These are phyloP conservation scores for Euphorbia pulcherrima DNA, from an alignment of 345 rosid species.

Conservation along the genomic window DNA sequence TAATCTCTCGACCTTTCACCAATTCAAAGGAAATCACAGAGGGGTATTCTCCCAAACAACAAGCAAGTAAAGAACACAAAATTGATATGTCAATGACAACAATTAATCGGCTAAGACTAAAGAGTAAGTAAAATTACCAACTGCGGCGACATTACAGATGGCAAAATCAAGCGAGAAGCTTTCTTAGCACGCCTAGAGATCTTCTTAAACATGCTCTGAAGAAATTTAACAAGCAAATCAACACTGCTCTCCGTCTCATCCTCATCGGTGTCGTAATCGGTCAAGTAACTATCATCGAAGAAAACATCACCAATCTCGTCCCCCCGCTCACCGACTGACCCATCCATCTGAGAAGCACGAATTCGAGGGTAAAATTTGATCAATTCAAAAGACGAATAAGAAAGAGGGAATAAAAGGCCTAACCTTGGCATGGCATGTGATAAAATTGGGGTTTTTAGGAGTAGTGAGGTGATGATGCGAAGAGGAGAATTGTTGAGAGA, in stretches of 20 bases:
- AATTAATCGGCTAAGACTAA: background rate
- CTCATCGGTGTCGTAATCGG: slow-evolving; percentile 42
- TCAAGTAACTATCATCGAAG: slow-evolving; percentile 32
- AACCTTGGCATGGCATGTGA: slow-evolving; percentile 18
- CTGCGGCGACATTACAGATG: slow-evolving; percentile 57
- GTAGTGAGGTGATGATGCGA: background rate
- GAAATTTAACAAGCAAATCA: slow-evolving; percentile 63
- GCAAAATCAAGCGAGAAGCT: slow-evolving; percentile 61
- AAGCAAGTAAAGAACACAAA: background rate
- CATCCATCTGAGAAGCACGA: slow-evolving; percentile 32
- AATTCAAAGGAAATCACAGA: background rate
- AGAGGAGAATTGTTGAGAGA: slow-evolving; percentile 1
- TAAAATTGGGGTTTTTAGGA: background rate
- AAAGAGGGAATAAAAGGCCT: slow-evolving; percentile 10
- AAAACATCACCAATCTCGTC: slow-evolving; percentile 40
- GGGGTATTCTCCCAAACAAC: background rate
- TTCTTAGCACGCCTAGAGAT: slow-evolving; percentile 66
- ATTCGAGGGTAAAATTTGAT: background rate
- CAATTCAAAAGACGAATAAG: background rate
- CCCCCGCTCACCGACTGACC: slow-evolving; percentile 30
- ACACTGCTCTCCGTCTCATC: slow-evolving; percentile 67
- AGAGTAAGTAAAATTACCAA: slow-evolving; percentile 34
- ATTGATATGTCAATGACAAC: background rate
- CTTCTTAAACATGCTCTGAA: slow-evolving; percentile 57
- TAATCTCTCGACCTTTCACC: background rate